Conservation (phyloP, 345 rosid genomes). For the Lagerstroemia speciosa region DNA sequence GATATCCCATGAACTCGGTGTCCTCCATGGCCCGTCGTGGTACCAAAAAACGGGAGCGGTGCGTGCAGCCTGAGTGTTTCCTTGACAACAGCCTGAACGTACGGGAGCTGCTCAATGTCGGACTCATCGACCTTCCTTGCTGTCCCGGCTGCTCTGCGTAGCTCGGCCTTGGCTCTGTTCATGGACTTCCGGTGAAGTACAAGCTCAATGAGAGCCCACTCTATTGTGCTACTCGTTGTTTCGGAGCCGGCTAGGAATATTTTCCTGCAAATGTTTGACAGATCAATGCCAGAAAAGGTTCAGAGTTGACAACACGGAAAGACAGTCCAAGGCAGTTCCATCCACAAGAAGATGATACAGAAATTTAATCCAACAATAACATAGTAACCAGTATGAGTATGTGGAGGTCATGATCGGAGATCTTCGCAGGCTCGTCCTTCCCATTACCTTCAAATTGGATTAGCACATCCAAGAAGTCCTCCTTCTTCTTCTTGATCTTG, state of each 20-base stretch:
- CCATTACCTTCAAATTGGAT: slow-evolving; percentile 40
- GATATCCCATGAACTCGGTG: slow-evolving; percentile 39
- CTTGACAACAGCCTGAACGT: slow-evolving; percentile 29
- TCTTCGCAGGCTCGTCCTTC: slow-evolving; percentile 30
- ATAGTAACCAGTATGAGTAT: slow-evolving; percentile 36
- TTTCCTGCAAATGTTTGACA: slow-evolving; percentile 32
- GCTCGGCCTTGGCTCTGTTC: slow-evolving; percentile 41
- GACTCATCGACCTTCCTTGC: slow-evolving; percentile 36
- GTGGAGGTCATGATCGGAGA: slow-evolving; percentile 25
- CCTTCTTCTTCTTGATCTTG: neutral
- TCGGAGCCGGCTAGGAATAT: slow-evolving; percentile 50
- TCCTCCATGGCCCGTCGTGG: slow-evolving; percentile 41
- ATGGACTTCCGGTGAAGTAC: slow-evolving; percentile 30
- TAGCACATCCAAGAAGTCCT: slow-evolving; percentile 37
- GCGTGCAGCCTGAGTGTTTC: slow-evolving; percentile 53
- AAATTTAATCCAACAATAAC: too few relatives aligned
- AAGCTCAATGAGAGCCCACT: slow-evolving; percentile 68
- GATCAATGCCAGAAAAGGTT: neutral
- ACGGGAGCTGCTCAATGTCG: slow-evolving; percentile 42
- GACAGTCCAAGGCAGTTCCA: neutral
- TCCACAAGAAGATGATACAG: neutral
- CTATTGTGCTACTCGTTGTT: slow-evolving; percentile 50
- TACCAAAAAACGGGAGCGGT: slow-evolving; percentile 42
- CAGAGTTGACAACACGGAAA: neutral
- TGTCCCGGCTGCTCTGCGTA: slow-evolving; percentile 28